phyloP scores from a whole-genome alignment of 2,329 filamentous ascomycete genomes.

The Phyllosticta citrichinensis region DNA sequence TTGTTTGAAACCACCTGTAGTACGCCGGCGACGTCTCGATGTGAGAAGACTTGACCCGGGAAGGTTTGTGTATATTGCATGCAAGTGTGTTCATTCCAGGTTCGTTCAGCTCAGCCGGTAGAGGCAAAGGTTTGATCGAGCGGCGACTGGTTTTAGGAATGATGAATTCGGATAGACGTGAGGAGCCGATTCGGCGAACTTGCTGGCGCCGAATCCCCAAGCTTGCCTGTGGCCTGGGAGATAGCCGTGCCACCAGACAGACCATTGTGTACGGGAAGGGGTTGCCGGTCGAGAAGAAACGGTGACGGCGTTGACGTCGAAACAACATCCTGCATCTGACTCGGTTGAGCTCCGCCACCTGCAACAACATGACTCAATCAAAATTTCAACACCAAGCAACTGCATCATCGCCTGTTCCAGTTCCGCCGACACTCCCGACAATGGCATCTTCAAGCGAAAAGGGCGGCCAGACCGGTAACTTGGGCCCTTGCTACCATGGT shows the following conservation, averaged over 20 bases:
- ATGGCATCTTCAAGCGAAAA: conserved; percentile 6
- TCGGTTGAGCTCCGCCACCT: neutral
- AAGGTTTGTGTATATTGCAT: neutral
- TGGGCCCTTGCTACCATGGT: neutral
- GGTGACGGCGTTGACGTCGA: neutral
- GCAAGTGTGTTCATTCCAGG: neutral
- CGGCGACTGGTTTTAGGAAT: neutral
- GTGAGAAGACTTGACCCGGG: neutral
- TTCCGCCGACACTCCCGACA: neutral
- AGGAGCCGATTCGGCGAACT: neutral
- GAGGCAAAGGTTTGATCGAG: neutral
- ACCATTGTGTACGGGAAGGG: conserved; percentile 15
- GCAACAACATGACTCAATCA: conserved; percentile 2
- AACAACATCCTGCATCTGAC: neutral
- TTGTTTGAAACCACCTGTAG: neutral
- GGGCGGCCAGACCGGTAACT: conserved; percentile 6
- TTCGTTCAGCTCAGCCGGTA: neutral
- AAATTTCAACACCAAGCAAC: conserved; percentile 10
- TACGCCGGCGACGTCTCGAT: neutral
- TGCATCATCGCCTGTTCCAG: conserved; percentile 3
- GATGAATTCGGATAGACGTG: neutral
- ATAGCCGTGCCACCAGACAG: conserved; percentile 16
- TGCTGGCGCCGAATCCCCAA: neutral
- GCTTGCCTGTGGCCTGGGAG: conserved; percentile 19
- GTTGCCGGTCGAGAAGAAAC: neutral